phyloP scores from a whole-genome alignment of 2,329 filamentous ascomycete genomes.

The Zarea fungicola region DNA sequence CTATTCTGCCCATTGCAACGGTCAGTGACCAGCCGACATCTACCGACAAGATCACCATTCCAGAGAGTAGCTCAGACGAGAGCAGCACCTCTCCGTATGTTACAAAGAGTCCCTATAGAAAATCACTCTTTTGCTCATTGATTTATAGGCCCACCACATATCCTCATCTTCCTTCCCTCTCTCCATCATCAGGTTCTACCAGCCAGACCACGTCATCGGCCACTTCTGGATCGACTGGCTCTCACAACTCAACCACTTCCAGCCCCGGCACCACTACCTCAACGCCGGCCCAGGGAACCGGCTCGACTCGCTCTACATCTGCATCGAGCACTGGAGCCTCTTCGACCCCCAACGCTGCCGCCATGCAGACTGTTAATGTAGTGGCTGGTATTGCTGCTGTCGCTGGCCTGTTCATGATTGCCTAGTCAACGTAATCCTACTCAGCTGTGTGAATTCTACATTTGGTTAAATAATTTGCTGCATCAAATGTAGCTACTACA shows the following conservation, averaged over 20 bases:
- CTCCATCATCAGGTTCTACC: too few relatives aligned
- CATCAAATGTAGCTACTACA: too few relatives aligned
- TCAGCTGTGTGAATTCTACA: too few relatives aligned
- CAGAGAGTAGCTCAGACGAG: not conserved
- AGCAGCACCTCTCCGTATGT: not conserved
- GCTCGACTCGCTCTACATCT: not conserved
- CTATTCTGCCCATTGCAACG: slow-evolving; percentile 5
- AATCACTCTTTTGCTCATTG: too few relatives aligned
- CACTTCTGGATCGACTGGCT: not conserved
- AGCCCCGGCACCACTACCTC: not conserved
- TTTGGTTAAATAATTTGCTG: too few relatives aligned
- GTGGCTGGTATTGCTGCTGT: slow-evolving; percentile 9
- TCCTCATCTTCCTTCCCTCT: not conserved
- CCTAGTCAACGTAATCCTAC: too few relatives aligned
- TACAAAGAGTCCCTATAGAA: too few relatives aligned
- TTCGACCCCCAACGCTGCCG: not conserved
- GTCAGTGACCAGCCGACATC: not conserved
- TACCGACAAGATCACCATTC: slow-evolving; percentile 1
- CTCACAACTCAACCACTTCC: not conserved
- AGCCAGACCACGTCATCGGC: too few relatives aligned
- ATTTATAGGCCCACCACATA: not conserved
- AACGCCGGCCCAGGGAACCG: not conserved
- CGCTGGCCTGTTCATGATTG: slow-evolving; percentile 5
- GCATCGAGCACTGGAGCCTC: not conserved
- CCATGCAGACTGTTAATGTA: slow-evolving; percentile 6